phyloP scores from a whole-genome alignment of 441 rosid species.

The Syzygium malaccense region DNA sequence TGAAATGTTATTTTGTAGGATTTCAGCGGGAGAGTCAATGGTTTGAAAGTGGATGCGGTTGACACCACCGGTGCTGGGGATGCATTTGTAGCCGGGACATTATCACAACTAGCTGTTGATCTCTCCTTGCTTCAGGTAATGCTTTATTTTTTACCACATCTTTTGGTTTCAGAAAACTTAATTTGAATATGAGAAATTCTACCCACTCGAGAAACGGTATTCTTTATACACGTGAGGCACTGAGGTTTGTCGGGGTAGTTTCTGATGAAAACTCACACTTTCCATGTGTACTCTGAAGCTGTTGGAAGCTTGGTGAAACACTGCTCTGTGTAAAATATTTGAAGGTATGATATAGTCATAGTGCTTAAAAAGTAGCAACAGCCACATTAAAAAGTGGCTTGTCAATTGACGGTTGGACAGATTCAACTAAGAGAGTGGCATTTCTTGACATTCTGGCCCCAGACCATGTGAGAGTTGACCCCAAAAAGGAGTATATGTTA shows the following conservation, averaged over 20 bases:
- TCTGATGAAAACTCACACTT: background rate
- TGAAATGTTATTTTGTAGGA: conserved; percentile 28
- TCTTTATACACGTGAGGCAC: background rate
- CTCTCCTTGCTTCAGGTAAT: conserved; percentile 76
- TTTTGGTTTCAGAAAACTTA: background rate
- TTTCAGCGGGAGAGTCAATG: conserved; percentile 67
- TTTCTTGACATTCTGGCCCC: background rate
- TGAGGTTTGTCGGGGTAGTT: background rate
- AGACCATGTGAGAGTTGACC: background rate
- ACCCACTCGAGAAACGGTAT: background rate
- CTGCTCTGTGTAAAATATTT: background rate
- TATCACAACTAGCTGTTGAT: conserved; percentile 54
- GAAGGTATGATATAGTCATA: background rate
- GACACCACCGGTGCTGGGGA: conserved; percentile 99
- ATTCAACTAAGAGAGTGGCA: background rate
- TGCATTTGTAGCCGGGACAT: conserved; percentile 85
- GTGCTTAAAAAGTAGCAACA: background rate
- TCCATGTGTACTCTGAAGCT: background rate
- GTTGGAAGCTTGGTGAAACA: background rate
- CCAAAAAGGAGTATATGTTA: background rate
- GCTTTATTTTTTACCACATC: background rate
- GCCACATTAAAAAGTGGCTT: background rate
- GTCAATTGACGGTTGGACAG: background rate
- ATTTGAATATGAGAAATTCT: background rate
- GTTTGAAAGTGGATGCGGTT: conserved; percentile 66